Evolutionary conservation across 495 filamentous ascomycete species (phyloP).

Genomic region (Tuber aestivum): DNA sequence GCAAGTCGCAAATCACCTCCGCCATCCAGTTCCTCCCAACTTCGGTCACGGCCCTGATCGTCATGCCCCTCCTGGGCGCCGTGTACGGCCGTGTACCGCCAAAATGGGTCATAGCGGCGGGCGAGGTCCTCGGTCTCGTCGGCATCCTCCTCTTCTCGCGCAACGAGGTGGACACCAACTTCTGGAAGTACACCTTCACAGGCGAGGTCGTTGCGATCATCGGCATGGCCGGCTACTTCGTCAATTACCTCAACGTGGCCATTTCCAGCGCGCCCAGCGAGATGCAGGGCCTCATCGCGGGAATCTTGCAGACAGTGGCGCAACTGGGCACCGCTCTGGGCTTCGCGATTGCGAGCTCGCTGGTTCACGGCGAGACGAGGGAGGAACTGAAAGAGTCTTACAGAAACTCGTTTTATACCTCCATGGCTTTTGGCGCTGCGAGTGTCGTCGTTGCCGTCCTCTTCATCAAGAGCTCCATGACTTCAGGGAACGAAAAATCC

Average conservation of each 20-base stretch:
- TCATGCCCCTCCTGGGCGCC: slow-evolving; percentile 9
- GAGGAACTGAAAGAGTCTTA: slow-evolving; percentile 12
- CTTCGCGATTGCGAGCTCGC: slow-evolving; percentile 20
- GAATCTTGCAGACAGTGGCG: slow-evolving; percentile 18
- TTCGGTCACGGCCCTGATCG: slow-evolving; percentile 5
- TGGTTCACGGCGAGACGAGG: slow-evolving; percentile 12
- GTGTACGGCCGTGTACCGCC: slow-evolving; percentile 13
- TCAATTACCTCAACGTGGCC: slow-evolving; percentile 25
- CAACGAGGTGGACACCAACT: slow-evolving; percentile 13
- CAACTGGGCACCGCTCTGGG: slow-evolving; percentile 20
- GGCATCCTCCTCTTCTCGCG: slow-evolving; percentile 19
- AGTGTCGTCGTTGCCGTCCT: slow-evolving; percentile 11
- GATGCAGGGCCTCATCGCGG: slow-evolving; percentile 23
- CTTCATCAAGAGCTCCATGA: slow-evolving; percentile 13
- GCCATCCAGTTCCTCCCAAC: slow-evolving; percentile 20
- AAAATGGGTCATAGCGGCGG: slow-evolving; percentile 24
- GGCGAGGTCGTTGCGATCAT: slow-evolving; percentile 18
- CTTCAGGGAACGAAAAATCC: too few relatives aligned
- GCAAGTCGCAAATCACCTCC: slow-evolving; percentile 15
- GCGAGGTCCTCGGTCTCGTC: slow-evolving; percentile 12
- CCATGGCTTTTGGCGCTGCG: slow-evolving; percentile 15
- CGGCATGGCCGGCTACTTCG: slow-evolving; percentile 21
- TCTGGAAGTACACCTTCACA: slow-evolving; percentile 17
- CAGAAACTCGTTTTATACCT: slow-evolving; percentile 22
- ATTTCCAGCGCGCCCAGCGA: slow-evolving; percentile 19